Evolutionary conservation across 176 grass and related monocot genomes (phyloP), one percentile per base, ranked within the genome.

Genomic region (Eragrostis nindensis): DNA sequence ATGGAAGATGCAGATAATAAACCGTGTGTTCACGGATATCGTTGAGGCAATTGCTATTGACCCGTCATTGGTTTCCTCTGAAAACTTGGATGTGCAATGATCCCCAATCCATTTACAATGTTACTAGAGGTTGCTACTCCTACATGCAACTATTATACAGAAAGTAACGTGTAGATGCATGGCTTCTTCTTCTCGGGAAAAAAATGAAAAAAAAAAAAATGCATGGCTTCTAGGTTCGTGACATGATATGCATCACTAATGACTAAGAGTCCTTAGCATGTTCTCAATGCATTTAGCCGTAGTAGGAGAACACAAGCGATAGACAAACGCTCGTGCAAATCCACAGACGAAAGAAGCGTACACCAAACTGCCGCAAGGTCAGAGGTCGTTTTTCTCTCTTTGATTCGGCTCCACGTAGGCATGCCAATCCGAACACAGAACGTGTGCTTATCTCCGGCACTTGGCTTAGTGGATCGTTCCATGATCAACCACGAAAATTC

Each of bases 371-470:
- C 16, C 15, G 32, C 57, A 55, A 9, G 81, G 49, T 22, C 24
- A 69, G n/a, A 50, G 5, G 5, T 40, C 42, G 1, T 48, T 11
- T 27, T 80, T 72, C 32, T 53, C 5, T 25, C 80, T 14, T 36
- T 59, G 32, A 36, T 59, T n/a, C 1, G 26, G 16, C 49, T 74
- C 48, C 80, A 88, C 68, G 68, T 79, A 39, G 21, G 70, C 63
- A 50, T 70, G 44, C 54, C 70, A 84, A 89, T 85, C 77, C 64
- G 26, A 69, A 70, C 38, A 56, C 56, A 50, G 44, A 49, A 45
- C 42, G 75, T 52, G 62, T 40, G 62, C 7, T 62, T 81, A 5
- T 9, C 6, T 38, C 22, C 36, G 16, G 77, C 11, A 42, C 18
- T 27, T 59, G 63, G 71, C 53, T 40, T 54, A 19, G 38, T 40